Conservation (phyloP, 1,284 basidiomycete species). For the Cystobasidiaceae sp. region DNA sequence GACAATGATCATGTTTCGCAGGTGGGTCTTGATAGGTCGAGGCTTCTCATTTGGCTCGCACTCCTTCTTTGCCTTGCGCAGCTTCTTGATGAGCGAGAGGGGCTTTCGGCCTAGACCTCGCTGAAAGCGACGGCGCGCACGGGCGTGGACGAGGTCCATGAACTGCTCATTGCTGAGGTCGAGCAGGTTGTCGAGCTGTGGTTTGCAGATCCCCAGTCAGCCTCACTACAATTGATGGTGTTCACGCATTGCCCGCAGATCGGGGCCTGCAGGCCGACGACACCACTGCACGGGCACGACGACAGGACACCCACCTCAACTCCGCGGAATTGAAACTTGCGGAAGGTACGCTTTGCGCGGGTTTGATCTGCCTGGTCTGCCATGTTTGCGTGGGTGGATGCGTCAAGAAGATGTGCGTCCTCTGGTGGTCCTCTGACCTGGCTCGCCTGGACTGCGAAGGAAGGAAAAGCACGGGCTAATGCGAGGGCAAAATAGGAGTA, state of each 20-base stretch:
- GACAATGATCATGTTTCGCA: constrained; percentile 97
- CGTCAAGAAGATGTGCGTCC: neutral
- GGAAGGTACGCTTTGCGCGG: constrained; percentile 90
- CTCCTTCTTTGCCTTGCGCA: constrained; percentile 99
- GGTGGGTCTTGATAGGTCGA: constrained; percentile 95
- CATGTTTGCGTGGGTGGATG: constrained; percentile 35
- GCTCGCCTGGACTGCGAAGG: no score
- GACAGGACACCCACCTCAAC: constrained; percentile 55
- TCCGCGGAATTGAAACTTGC: constrained; percentile 97
- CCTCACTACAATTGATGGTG: constrained; percentile 41
- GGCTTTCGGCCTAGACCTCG: constrained; percentile 98
- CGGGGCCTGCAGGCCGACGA: neutral
- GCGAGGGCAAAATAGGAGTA: no score
- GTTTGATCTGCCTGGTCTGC: constrained; percentile 43
- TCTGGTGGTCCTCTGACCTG: no score
- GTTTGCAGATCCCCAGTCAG: neutral
- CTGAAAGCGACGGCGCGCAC: constrained; percentile 97
- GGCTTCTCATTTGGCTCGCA: constrained; percentile 98
- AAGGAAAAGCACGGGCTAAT: no score
- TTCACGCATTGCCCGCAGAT: no score
- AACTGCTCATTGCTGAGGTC: constrained; percentile 88
- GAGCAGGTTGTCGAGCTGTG: constrained; percentile 81
- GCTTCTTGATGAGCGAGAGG: constrained; percentile 98
- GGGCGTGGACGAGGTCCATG: constrained; percentile 88
- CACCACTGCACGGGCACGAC: neutral